Evolutionary conservation across 345 rosid species (phyloP).

Genomic region (Angophora floribunda): DNA sequence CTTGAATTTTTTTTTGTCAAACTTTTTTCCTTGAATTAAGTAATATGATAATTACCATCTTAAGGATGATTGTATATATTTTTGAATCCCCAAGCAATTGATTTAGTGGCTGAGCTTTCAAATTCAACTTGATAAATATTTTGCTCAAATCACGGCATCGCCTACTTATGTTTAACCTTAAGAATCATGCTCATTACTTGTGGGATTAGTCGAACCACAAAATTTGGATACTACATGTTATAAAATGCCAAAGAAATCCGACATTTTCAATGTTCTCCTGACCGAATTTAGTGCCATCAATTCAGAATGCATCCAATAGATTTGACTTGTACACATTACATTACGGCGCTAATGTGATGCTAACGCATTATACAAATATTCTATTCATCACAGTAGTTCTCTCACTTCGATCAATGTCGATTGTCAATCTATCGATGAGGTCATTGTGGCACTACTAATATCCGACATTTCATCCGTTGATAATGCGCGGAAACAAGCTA

Average conservation of each 20-base stretch:
- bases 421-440: not conserved
- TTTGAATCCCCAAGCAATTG: not conserved
- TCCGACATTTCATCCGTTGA: not conserved
- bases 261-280: not conserved
- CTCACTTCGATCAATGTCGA: not conserved
- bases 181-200: not conserved
- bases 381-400: not conserved
- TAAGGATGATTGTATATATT: not conserved
- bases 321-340: not conserved
- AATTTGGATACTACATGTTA: rapidly evolving
- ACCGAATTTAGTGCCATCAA: not conserved
- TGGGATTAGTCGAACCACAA: not conserved
- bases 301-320: not conserved
- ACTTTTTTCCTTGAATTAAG: too few species aligned
- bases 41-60: not conserved
- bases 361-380: not conserved
- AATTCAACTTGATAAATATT: not conserved
- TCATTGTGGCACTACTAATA: not conserved
- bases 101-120: not conserved
- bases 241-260: not conserved
- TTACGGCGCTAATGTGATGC: not conserved
- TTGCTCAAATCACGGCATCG: not conserved
- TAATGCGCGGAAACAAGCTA: too few species aligned
- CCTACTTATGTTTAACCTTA: not conserved
- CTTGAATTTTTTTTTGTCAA: too few species aligned